These are phyloP conservation scores for Yamadazyma endophytica DNA, from an alignment of 805 yeast genomes.

Conservation along the genomic window DNA sequence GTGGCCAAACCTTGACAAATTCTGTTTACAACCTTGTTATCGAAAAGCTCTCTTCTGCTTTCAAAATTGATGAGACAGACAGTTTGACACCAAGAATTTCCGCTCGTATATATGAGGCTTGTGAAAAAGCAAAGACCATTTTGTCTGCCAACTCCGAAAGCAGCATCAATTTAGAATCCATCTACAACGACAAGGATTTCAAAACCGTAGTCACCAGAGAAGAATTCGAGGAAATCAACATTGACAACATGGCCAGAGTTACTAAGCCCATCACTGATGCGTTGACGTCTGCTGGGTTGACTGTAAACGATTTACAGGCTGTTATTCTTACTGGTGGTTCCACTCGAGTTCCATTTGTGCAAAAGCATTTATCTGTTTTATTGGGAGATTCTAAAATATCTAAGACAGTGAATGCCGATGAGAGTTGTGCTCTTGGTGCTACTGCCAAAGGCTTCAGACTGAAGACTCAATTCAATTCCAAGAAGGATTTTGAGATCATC, in stretches of 20 bases:
- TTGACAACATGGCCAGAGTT: constrained; percentile 43
- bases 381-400: constrained; percentile 58
- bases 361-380: constrained; percentile 46
- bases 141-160: constrained; percentile 87
- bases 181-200: constrained; percentile 73
- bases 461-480: constrained; percentile 63
- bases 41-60: constrained; percentile 49
- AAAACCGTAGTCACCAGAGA: constrained; percentile 61
- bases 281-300: constrained; percentile 29
- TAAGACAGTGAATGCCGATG: constrained; percentile 92
- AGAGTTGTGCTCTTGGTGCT: constrained; percentile 87
- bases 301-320: constrained; percentile 46
- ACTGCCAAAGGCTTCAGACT: constrained; percentile 73
- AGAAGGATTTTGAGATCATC: constrained; percentile 48
- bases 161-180: constrained; percentile 68
- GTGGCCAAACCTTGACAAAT: constrained; percentile 73
- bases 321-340: constrained; percentile 88
- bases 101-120: constrained; percentile 69
- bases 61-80: constrained; percentile 30
- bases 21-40: constrained; percentile 58
- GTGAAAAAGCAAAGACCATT: constrained; percentile 85
- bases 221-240: constrained; percentile 66
- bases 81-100: constrained; percentile 54
- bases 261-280: constrained; percentile 54
- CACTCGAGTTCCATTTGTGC: constrained; percentile 84